Evolutionary conservation across 2,329 filamentous ascomycete genomes (phyloP), one percentile per base, ranked within the genome.

Genomic region (Fusarium nurragi): DNA sequence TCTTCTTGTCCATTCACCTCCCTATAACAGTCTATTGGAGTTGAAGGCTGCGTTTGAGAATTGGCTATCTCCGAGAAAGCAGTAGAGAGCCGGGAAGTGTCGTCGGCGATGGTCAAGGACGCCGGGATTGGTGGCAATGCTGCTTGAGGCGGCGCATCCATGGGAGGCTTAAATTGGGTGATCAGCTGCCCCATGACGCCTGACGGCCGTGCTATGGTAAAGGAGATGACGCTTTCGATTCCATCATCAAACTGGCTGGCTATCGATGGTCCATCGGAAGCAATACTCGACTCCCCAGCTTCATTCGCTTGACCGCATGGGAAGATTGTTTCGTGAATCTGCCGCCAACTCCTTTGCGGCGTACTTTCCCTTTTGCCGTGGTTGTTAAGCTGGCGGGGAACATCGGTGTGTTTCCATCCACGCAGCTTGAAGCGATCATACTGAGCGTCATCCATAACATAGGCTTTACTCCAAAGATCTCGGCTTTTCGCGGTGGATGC

Each of bases 291-390:
- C 18, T 26, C 34, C 3, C 23, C n/a, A 1, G 28, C n/a, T 0
- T 21, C 22, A 3, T 13, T 13, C 18, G 43, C 38, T 0, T 49
- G 14, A 4, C 4, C 13, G 1, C 7, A 8, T 5, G 57, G 57
- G 2, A 61, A 61, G n/a, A 61, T 47, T 2, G 41, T 55, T 9
- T 55, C 40, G 3, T 30, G 56, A 12, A 61, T 61, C n/a, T 19
- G 49, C 23, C 58, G 43, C 58, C 58, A 61, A 41, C 58, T 61
- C 9, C 8, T 45, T 5, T 43, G 7, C 1, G 58, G 16, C 2
- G 47, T 7, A 1, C 22, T 5, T 34, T 60, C 54, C 18, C 22
- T 45, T 2, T 12, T n/a, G 0, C 34, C 39, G 1, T 13, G 13
- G 34, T 16, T 13, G 8, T 39, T 23, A 2, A 26, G 14, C 3